Evolutionary conservation across 1,284 basidiomycete genomes (phyloP).

Genomic region (Melampsora larici-populina): DNA sequence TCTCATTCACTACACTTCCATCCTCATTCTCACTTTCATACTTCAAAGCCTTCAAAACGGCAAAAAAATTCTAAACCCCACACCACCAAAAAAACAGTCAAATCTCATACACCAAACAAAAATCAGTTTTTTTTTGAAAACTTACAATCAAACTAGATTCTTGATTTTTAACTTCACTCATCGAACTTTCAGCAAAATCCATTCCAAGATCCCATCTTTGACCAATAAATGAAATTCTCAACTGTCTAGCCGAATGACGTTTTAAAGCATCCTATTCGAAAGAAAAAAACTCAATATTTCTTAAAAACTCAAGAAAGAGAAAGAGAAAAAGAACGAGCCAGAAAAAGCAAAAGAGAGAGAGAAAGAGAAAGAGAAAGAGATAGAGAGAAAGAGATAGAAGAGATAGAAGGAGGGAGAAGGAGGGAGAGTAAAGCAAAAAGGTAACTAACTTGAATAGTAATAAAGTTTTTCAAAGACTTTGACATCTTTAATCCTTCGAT

Average conservation of each 20-base stretch:
- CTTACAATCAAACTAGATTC: conserved; percentile 83
- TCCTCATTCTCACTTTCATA: conserved; percentile 13
- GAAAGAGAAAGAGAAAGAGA: background rate
- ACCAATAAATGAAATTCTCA: conserved; percentile 88
- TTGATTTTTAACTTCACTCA: conserved; percentile 79
- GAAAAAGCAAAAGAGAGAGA: background rate
- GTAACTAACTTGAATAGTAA: conserved; percentile 84
- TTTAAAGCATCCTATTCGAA: conserved; percentile 84
- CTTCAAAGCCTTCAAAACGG: conserved; percentile 72
- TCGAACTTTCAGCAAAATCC: conserved; percentile 85
- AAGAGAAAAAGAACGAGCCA: too few species aligned
- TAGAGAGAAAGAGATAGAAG: conserved; percentile 42
- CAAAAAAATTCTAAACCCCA: conserved; percentile 80
- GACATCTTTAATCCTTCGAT: conserved; percentile 99
- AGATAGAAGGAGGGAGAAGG: background rate
- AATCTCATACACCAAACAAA: too few species aligned
- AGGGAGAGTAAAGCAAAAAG: conserved; percentile 33
- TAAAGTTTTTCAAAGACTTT: conserved; percentile 98
- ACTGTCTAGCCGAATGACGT: conserved; percentile 78
- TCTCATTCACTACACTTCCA: too few species aligned
- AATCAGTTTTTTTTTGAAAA: too few species aligned
- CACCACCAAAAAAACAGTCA: background rate
- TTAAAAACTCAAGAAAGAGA: too few species aligned
- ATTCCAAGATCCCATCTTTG: conserved; percentile 89
- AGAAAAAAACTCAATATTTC: too few species aligned